Evolutionary conservation across 176 grass and related monocot genomes (phyloP).

Genomic region (Olyra latifolia): DNA sequence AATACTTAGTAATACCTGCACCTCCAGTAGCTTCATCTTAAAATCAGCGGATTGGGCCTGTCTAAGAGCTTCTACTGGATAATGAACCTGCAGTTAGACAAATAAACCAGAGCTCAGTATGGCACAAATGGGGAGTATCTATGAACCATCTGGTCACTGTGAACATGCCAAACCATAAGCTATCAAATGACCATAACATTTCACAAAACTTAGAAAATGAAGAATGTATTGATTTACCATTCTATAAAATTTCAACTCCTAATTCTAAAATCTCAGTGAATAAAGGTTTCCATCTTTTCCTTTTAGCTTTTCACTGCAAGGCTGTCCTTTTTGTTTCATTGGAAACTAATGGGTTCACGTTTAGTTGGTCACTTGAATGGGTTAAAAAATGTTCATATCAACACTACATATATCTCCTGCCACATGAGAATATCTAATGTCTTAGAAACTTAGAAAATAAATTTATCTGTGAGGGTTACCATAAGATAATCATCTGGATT

Average conservation of each 20-base stretch:
- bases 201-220: background rate
- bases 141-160: constrained; percentile 17
- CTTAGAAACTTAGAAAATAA: constrained; percentile 28
- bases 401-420: background rate
- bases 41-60: constrained; percentile 50
- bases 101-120: constrained; percentile 21
- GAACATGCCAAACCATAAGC: background rate
- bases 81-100: constrained; percentile 68
- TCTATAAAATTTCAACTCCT: background rate
- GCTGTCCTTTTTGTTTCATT: background rate
- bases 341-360: constrained; percentile 1
- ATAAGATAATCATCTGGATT: constrained; percentile 97
- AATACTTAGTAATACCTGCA: constrained; percentile 50
- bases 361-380: background rate
- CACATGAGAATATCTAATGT: background rate
- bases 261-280: background rate
- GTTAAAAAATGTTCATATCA: background rate
- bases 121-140: constrained; percentile 12
- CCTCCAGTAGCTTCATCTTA: constrained; percentile 71
- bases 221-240: background rate
- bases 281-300: background rate
- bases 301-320: constrained; percentile 1
- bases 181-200: background rate
- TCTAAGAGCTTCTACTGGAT: constrained; percentile 85
- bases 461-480: constrained; percentile 50